These are phyloP conservation scores for Mollisiaceae sp. DNA, from an alignment of 2,329 filamentous ascomycete species.

Conservation along the genomic window DNA sequence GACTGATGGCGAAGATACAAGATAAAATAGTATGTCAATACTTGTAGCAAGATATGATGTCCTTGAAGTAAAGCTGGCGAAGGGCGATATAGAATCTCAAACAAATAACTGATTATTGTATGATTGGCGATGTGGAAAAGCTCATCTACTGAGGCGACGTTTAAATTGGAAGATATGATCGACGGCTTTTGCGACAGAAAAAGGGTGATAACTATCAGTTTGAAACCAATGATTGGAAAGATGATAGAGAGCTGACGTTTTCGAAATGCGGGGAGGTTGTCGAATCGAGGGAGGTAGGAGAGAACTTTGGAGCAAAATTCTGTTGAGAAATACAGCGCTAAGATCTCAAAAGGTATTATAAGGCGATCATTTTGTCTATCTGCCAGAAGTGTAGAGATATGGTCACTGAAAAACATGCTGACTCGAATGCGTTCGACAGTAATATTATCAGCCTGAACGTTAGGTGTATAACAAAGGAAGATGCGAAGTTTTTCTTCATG, in stretches of 20 bases:
- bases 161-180: neutral
- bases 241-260: neutral
- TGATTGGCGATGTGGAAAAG: neutral
- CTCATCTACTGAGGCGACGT: neutral
- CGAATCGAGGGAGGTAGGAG: neutral
- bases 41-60: neutral
- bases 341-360: slow-evolving; percentile 1
- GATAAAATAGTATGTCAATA: neutral
- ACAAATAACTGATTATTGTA: neutral
- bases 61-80: neutral
- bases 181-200: neutral
- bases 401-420: neutral
- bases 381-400: neutral
- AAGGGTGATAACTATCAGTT: neutral
- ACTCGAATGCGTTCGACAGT: no score
- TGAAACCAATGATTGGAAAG: neutral
- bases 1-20: neutral
- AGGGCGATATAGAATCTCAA: neutral
- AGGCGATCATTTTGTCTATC: neutral
- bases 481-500: no score
- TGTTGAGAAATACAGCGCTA: neutral
- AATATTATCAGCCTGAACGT: no score
- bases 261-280: neutral
- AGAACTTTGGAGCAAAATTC: neutral
- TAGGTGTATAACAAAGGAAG: no score